phyloP scores from a whole-genome alignment of 352 stramenopile species.

The Pelagophyceae sp. region DNA sequence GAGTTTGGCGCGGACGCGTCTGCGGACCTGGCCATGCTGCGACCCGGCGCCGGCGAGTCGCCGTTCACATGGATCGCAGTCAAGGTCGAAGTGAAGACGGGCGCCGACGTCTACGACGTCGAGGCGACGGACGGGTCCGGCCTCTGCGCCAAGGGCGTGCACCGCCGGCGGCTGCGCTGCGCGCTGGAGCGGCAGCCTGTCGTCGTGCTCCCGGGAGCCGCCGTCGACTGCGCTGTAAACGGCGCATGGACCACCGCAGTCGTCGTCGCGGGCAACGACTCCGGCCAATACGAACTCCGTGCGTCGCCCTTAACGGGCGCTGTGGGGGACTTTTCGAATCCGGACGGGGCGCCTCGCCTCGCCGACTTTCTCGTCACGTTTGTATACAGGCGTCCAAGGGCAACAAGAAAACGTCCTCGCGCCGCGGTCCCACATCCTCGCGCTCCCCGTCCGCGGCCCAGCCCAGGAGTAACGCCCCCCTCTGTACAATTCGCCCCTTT shows the following conservation, averaged over 20 bases:
- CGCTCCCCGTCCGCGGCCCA: background rate
- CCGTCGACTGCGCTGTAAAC: background rate
- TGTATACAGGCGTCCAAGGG: too few relatives aligned
- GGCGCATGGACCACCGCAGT: background rate
- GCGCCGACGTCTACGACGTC: background rate
- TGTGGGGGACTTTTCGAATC: too few relatives aligned
- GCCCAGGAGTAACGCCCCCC: too few relatives aligned
- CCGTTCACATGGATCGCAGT: background rate
- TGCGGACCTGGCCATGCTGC: background rate
- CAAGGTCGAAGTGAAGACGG: background rate
- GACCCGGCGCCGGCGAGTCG: background rate
- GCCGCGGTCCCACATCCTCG: background rate
- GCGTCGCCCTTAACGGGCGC: too few relatives aligned
- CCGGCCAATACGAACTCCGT: too few relatives aligned
- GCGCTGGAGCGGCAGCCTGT: background rate
- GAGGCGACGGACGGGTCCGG: background rate
- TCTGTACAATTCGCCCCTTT: too few relatives aligned
- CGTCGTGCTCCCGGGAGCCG: background rate
- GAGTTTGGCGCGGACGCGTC: background rate
- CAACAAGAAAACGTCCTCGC: background rate
- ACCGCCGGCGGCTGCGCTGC: background rate
- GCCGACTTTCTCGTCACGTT: too few relatives aligned
- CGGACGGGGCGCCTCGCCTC: too few relatives aligned
- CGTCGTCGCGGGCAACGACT: background rate
- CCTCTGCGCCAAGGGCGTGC: background rate